A percentile compares a stretch with the other conserved stretches of the same genome.
Evolutionary conservation across 2,329 filamentous ascomycete genomes (phyloP).

Genomic region (Cercospora sesami): DNA sequence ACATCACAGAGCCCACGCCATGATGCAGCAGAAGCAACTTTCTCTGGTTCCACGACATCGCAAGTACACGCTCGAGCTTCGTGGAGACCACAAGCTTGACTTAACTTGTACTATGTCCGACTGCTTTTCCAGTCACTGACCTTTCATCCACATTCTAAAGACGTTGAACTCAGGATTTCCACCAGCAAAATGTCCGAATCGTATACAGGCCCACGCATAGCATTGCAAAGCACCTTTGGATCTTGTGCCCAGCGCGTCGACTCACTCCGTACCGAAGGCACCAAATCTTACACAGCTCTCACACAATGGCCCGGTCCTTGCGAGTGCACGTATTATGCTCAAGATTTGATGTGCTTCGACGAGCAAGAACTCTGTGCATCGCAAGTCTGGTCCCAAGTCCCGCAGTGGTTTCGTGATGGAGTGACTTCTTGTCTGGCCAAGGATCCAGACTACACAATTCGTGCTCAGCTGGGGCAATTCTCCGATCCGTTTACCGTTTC

Average conservation of each 20-base stretch:
- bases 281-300: conserved; percentile 3
- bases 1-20: neutral
- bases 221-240: conserved; percentile 2
- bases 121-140: neutral
- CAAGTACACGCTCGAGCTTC: neutral
- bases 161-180: neutral
- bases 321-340: conserved; percentile 10
- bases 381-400: conserved; percentile 9
- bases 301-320: conserved; percentile 3
- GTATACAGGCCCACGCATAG: neutral
- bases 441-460: conserved; percentile 8
- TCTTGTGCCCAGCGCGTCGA: conserved; percentile 8
- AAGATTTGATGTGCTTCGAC: conserved; percentile 13
- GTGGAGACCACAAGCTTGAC: neutral
- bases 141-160: neutral
- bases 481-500: conserved; percentile 6
- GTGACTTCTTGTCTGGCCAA: conserved; percentile 5
- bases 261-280: conserved; percentile 8
- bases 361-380: conserved; percentile 12
- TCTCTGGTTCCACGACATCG: neutral
- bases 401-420: conserved; percentile 14
- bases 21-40: neutral
- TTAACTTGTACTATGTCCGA: neutral
- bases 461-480: conserved; percentile 6
- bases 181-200: conserved; percentile 3